Evolutionary conservation across 139 green algal genomes (phyloP), one percentile per base, ranked within the genome.

Genomic region (Trebouxia sp.): DNA sequence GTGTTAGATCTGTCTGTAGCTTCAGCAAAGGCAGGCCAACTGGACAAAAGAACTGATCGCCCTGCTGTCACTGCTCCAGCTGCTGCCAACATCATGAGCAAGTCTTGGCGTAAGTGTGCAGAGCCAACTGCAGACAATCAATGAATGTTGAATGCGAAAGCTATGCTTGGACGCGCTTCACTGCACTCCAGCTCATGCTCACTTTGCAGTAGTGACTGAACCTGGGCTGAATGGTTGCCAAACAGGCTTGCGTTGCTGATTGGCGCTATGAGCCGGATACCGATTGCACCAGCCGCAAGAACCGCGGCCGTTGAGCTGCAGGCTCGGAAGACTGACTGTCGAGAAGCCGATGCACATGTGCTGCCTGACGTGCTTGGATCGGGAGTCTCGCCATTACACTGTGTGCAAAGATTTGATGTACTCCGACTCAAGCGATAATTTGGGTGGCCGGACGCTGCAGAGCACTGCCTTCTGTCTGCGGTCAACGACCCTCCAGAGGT

Each of bases 1-100:
- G 80, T 45, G 78, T 95, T 95, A n/a, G 89, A 94, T 0, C 80
- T 66, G 26, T 95, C 76, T 8, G 87, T 94, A 0, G 90, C 92
- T 3, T 79, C 83, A 14, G 77, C 83, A 80, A 97, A 94, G 1
- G 90, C 91, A 0, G 74, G 72, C 90, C 86, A 94, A 30, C 51
- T 39, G n/a, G 69, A 22, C 76, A 96, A 38, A 14, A 97, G 84
- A 17, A 72, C 35, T 10, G 85, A 41, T 30, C 93, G 79, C 0
- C 89, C 80, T 1, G 20, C 88, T 17, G 92, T 97, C 35, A 97
- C 91, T 0, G 38, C 76, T 7, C 62, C 87, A 20, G 89, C 92
- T 15, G 86, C 81, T 22, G 32, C 86, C 28, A 88, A 28, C 53
- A 43, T 38, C 7, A 80, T 55, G 22, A 77, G 67, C 9, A 45